Percentiles rank a stretch among this genome's conserved stretches.
phyloP scores from a whole-genome alignment of 2,329 filamentous ascomycete species.

The Aspergillus viridinutans region DNA sequence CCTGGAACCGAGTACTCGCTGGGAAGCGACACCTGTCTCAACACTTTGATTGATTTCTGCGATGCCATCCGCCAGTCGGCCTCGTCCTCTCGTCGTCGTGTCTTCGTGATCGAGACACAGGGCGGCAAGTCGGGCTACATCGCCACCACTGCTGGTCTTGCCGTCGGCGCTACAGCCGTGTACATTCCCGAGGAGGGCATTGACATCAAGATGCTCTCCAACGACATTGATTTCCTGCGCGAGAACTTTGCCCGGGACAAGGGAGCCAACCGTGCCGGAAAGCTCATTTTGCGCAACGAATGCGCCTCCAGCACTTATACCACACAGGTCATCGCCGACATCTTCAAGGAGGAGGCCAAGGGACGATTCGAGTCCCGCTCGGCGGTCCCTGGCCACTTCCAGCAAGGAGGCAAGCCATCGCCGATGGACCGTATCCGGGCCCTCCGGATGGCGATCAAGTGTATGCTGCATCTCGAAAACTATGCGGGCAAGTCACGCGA shows the following conservation, averaged over 20 bases:
- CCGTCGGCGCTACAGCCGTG: constrained; percentile 87
- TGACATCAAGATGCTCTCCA: constrained; percentile 84
- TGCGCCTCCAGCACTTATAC: constrained; percentile 86
- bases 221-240: constrained; percentile 84
- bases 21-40: constrained; percentile 93
- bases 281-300: constrained; percentile 95
- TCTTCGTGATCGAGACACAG: constrained; percentile 98
- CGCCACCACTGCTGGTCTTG: constrained; percentile 81
- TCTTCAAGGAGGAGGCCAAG: constrained; percentile 89
- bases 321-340: constrained; percentile 89
- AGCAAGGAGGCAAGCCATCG: constrained; percentile 88
- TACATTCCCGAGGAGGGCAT: constrained; percentile 98
- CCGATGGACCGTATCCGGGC: constrained; percentile 95
- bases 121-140: constrained; percentile 92
- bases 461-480: constrained; percentile 82
- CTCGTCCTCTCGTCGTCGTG: constrained; percentile 83
- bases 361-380: constrained; percentile 89
- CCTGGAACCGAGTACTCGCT: constrained; percentile 96
- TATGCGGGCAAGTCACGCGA: constrained; percentile 64
- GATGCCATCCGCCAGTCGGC: constrained; percentile 98
- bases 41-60: constrained; percentile 90
- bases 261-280: constrained; percentile 83
- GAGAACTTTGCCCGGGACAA: constrained; percentile 79
- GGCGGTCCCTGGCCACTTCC: constrained; percentile 88
- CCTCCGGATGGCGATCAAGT: constrained; percentile 87